phyloP scores from a whole-genome alignment of 1,284 basidiomycete genomes.

The Ceratobasidium sp. region DNA sequence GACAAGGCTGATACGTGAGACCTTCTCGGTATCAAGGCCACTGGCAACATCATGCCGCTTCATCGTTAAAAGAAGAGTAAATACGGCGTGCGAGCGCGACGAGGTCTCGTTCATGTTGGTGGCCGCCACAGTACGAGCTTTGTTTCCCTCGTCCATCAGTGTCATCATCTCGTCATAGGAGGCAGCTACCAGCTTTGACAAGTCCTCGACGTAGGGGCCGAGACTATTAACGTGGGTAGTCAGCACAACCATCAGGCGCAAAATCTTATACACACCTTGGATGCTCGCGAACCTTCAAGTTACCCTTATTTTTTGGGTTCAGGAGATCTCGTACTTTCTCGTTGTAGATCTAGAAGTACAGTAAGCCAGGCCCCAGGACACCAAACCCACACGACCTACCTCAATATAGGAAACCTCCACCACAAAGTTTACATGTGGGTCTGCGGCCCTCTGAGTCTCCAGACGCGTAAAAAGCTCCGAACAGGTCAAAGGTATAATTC shows the following conservation, averaged over 20 bases:
- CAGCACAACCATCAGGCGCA: conserved; percentile 5
- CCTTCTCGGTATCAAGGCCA: conserved; percentile 92
- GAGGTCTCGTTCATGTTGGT: conserved; percentile 99
- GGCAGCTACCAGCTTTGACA: conserved; percentile 91
- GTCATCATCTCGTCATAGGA: conserved; percentile 96
- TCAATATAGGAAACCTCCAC: conserved; percentile 99
- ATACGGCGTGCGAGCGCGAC: conserved; percentile 96
- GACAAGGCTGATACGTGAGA: conserved; percentile 92
- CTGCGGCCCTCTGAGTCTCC: conserved; percentile 65
- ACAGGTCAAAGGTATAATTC: conserved; percentile 96
- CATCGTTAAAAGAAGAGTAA: conserved; percentile 92
- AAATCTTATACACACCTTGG: conserved; percentile 60
- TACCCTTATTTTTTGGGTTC: conserved; percentile 96
- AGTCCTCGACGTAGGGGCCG: conserved; percentile 96
- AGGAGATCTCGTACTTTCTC: conserved; percentile 97
- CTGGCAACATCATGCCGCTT: conserved; percentile 83
- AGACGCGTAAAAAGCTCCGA: conserved; percentile 90
- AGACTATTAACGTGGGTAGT: conserved; percentile 51
- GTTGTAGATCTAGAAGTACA: conserved; percentile 80
- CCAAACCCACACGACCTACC: conserved; percentile 52
- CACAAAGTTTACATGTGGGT: conserved; percentile 78
- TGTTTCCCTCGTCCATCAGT: conserved; percentile 99
- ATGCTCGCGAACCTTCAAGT: conserved; percentile 95
- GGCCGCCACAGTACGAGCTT: conserved; percentile 95
- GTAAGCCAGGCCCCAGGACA: not conserved